Evolutionary conservation across 2,329 filamentous ascomycete genomes (phyloP).

Genomic region (Fusarium gaditjirri): DNA sequence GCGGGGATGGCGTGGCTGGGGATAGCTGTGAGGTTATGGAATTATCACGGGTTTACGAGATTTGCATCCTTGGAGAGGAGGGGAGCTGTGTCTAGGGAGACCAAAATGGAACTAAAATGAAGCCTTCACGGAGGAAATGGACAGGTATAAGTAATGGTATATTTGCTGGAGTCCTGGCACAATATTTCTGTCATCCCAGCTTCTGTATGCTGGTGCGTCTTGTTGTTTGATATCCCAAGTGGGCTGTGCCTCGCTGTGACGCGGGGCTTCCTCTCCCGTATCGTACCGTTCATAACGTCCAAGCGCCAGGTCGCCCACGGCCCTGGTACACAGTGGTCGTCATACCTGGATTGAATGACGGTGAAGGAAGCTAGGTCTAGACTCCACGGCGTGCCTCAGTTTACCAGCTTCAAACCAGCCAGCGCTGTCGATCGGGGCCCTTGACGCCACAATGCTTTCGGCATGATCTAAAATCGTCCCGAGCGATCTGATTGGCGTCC

Average conservation of each 20-base stretch:
- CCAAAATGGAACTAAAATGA: neutral
- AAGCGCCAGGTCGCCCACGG: neutral
- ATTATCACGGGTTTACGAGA: neutral
- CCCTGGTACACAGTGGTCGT: neutral
- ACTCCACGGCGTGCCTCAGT: too few species aligned
- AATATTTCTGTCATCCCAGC: neutral
- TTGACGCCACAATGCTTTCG: neutral
- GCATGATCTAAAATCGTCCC: neutral
- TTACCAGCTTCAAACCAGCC: neutral
- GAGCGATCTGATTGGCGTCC: neutral
- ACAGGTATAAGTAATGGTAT: rapidly evolving
- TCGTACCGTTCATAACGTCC: neutral
- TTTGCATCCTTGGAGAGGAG: neutral
- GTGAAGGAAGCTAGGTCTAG: neutral
- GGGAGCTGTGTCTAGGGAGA: neutral
- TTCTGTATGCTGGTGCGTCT: rapidly evolving
- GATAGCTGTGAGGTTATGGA: neutral
- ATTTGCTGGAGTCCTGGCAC: neutral
- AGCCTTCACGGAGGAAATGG: rapidly evolving
- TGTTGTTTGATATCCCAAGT: neutral
- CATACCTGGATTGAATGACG: neutral
- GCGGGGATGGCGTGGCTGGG: neutral
- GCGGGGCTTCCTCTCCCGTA: neutral
- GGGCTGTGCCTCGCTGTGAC: neutral
- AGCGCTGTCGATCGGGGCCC: neutral